A percentile compares a stretch with the other conserved stretches of the same genome.
Conservation (phyloP, 176 grass and related monocot species). For the Lolium multiflorum region DNA sequence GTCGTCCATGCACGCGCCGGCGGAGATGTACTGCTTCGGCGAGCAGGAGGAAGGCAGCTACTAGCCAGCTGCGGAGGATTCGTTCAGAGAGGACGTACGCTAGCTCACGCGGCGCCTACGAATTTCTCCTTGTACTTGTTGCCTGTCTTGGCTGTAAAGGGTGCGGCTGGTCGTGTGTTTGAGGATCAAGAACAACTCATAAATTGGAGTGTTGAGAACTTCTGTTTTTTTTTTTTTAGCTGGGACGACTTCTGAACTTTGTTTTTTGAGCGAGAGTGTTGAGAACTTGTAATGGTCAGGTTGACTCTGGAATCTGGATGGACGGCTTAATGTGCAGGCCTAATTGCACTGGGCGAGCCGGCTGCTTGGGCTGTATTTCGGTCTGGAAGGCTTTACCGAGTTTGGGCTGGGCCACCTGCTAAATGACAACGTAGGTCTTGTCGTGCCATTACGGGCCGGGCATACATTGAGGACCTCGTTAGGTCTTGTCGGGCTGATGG, state of each 20-base stretch:
- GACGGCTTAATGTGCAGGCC: background rate
- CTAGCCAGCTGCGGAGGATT: background rate
- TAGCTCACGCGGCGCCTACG: background rate
- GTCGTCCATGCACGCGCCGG: slow-evolving; percentile 27
- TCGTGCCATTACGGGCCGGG: background rate
- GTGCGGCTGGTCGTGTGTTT: slow-evolving; percentile 11
- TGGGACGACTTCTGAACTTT: too few species aligned
- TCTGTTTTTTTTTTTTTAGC: too few species aligned
- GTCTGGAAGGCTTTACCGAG: too few species aligned
- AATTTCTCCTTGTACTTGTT: background rate
- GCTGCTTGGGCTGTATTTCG: background rate
- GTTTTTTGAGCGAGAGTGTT: too few species aligned
- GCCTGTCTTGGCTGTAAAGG: slow-evolving; percentile 26
- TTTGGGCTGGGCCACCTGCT: background rate
- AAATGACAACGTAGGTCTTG: background rate
- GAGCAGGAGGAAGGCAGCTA: slow-evolving; percentile 69
- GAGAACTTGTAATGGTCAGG: too few species aligned
- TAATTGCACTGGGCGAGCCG: background rate
- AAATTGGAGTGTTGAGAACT: background rate
- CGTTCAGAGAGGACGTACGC: background rate
- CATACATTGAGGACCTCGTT: background rate
- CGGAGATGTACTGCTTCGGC: slow-evolving; percentile 60
- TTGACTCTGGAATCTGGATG: too few species aligned
- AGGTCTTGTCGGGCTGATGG: background rate
- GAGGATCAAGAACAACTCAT: background rate